A percentile compares a stretch with the other conserved stretches of the same genome.
phyloP scores from a whole-genome alignment of 2,329 filamentous ascomycete genomes.

The Fusarium caatingaense region DNA sequence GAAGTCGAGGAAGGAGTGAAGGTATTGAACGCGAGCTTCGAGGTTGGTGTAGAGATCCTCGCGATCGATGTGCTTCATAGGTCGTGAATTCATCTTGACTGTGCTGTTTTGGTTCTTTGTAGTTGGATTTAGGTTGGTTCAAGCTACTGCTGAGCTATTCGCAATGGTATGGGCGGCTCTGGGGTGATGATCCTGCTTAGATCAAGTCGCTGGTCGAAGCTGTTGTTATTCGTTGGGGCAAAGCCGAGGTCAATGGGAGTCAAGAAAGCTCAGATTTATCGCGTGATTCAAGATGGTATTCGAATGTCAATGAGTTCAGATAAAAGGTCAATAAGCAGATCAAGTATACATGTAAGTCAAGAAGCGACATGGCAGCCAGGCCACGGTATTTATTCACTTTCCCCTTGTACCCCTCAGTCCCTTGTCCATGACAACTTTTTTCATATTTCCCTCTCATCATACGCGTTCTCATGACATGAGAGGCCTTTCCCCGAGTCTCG shows the following conservation, averaged over 20 bases:
- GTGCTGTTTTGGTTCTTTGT: background rate
- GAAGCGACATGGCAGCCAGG: slow-evolving; percentile 7
- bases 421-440: slow-evolving; percentile 25
- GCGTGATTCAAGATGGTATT: background rate
- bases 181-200: background rate
- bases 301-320: background rate
- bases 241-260: background rate
- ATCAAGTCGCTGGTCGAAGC: background rate
- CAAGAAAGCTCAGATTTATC: slow-evolving; percentile 1
- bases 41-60: slow-evolving; percentile 78
- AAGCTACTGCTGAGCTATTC: background rate
- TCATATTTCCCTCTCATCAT: slow-evolving; percentile 13
- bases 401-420: slow-evolving; percentile 17
- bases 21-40: slow-evolving; percentile 75
- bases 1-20: slow-evolving; percentile 82
- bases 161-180: background rate
- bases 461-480: slow-evolving; percentile 27
- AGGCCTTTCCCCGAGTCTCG: slow-evolving; percentile 43
- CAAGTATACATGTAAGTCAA: slow-evolving; percentile 23
- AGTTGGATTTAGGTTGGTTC: background rate
- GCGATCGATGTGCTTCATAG: slow-evolving; percentile 72
- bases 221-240: background rate
- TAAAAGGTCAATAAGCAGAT: slow-evolving; percentile 7
- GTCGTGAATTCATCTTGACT: slow-evolving; percentile 48
- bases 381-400: slow-evolving; percentile 43